Evolutionary conservation across 2,329 filamentous ascomycete genomes (phyloP).

Genomic region (Orbilia quercus): DNA sequence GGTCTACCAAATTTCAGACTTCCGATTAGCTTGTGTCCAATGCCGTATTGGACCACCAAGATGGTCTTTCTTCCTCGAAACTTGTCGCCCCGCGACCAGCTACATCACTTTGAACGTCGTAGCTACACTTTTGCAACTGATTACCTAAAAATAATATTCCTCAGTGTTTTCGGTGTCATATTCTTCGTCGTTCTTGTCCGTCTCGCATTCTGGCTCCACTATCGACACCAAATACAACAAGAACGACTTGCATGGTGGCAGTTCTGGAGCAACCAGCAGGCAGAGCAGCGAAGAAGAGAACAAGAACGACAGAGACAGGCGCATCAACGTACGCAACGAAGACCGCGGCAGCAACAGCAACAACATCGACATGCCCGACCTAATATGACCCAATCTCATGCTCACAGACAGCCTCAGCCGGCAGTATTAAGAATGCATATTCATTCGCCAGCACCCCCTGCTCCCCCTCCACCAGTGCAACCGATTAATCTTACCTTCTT

Average conservation of each 20-base stretch:
- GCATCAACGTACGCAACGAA: neutral
- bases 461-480: constrained; percentile 17
- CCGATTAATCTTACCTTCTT: constrained; percentile 29
- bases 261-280: neutral
- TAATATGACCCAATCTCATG: constrained; percentile 13
- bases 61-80: neutral
- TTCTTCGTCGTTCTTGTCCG: neutral
- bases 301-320: constrained; percentile 5
- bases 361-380: constrained; percentile 16
- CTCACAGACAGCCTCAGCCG: constrained; percentile 22
- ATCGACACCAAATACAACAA: neutral
- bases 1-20: too few species aligned
- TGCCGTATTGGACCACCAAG: neutral
- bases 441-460: constrained; percentile 5
- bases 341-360: neutral
- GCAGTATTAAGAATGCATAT: constrained; percentile 38
- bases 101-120: neutral
- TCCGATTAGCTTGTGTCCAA: neutral
- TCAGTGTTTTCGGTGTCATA: neutral
- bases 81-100: neutral
- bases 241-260: neutral
- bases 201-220: neutral
- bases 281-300: neutral
- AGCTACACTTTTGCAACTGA: neutral
- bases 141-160: neutral